These are phyloP conservation scores for Alliaria petiolata DNA, from an alignment of 345 rosid genomes.

Conservation along the genomic window DNA sequence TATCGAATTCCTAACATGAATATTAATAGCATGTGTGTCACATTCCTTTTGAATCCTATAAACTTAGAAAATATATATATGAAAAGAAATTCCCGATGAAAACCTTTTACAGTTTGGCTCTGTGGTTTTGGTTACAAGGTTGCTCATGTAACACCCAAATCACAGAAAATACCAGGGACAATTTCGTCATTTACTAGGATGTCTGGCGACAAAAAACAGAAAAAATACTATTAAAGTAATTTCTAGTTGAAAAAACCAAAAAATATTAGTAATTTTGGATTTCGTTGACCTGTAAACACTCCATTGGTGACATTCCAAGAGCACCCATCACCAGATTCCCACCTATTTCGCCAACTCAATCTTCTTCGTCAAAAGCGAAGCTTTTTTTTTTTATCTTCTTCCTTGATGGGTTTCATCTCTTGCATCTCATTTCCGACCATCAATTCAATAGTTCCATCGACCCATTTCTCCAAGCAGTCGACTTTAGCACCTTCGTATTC, in stretches of 20 bases:
- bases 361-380: slow-evolving; percentile 9
- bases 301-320: slow-evolving; percentile 20
- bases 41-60: neutral
- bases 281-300: neutral
- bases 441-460: slow-evolving; percentile 9
- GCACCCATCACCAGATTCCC: slow-evolving; percentile 12
- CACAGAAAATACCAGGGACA: neutral
- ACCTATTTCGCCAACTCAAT: neutral
- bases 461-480: slow-evolving; percentile 2
- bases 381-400: neutral
- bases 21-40: neutral
- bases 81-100: neutral
- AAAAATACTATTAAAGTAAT: no score
- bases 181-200: neutral
- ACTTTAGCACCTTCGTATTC: slow-evolving; percentile 2
- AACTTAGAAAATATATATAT: neutral
- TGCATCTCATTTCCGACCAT: slow-evolving; percentile 19
- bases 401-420: slow-evolving; percentile 43
- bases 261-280: neutral
- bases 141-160: no score
- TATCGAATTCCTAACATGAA: neutral
- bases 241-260: no score
- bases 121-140: no score
- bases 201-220: no score
- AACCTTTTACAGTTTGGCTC: neutral